Conservation (phyloP, 768 basidiomycete species). For the Kwoniella dejecticola region DNA sequence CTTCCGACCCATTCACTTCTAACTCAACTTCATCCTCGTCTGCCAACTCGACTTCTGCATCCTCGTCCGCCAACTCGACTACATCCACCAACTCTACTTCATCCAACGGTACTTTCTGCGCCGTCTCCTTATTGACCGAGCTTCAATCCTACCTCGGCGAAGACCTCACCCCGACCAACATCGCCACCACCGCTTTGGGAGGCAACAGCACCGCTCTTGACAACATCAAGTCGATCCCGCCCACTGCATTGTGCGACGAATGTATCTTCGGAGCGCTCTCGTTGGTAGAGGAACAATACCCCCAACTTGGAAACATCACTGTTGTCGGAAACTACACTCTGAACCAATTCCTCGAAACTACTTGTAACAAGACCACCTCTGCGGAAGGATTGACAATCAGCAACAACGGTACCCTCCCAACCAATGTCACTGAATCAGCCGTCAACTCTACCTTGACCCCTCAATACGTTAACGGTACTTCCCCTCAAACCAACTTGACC, state of each 20-base stretch:
- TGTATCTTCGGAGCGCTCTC: slow-evolving; percentile 51
- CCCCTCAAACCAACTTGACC: slow-evolving; percentile 10
- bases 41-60: slow-evolving; percentile 8
- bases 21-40: too few relatives aligned
- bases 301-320: slow-evolving; percentile 31
- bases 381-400: slow-evolving; percentile 13
- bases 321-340: slow-evolving; percentile 28
- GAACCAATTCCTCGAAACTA: slow-evolving; percentile 29
- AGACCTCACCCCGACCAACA: slow-evolving; percentile 41
- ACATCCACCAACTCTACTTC: slow-evolving; percentile 29
- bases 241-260: slow-evolving; percentile 44
- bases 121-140: slow-evolving; percentile 43
- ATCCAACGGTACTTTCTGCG: slow-evolving; percentile 53
- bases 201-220: slow-evolving; percentile 41
- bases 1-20: background rate
- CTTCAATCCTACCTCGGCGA: slow-evolving; percentile 46
- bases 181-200: slow-evolving; percentile 37
- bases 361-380: slow-evolving; percentile 31
- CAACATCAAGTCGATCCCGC: slow-evolving; percentile 25
- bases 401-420: slow-evolving; percentile 47
- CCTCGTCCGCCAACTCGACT: slow-evolving; percentile 9
- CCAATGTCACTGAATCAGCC: slow-evolving; percentile 41
- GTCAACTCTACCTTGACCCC: slow-evolving; percentile 42
- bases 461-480: slow-evolving; percentile 25
- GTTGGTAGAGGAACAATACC: slow-evolving; percentile 41